Base-by-base conservation (phyloP, 257 asterid species). In the Plantago ovata region DNA sequence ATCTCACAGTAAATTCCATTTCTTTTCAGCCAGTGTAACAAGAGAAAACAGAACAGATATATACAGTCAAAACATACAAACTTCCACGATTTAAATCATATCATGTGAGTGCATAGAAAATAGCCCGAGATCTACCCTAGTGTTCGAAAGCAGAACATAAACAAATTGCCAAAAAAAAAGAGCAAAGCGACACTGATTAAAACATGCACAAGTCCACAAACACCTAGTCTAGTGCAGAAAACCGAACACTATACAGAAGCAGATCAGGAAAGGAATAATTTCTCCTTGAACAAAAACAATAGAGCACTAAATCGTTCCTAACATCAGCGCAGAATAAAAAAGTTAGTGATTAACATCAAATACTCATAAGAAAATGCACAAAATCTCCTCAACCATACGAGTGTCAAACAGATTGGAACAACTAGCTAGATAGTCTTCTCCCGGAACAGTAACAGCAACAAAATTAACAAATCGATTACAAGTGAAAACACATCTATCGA, bases 401-500 rank as follows among this genome's bases (percentile, higher is more conserved):
- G 36, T 28, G 36, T 3, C 36, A 3, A 28, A 28, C 3, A 28
- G 7, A 28, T 3, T 8, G 3, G 36, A 28, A 3, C 36, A 28
- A n/a, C 4, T 8, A 28, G 7, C 36, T 6, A 28, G 13, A 44
- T 49, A 36, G 9, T 38, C 45, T 32, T 15, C 55, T 13, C 52
- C n/a, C 42, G 23, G 38, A 16, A 18, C 22, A 21, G 45, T 51
- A 45, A 15, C 56, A 53, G 16, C 13, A 56, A 38, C 53, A 62
- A 64, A 72, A 38, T 43, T 28, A 11, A 40, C 14, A 58, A 49
- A 16, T 32, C 63, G 58, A 47, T 38, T 13, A 43, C 4, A 39
- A 28, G 39, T 50, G 8, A 43, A 8, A 42, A 18, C 36, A 39
- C 9, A 47, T 13, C 13, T 58, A 65, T 38, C 42, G n/a, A 58